These are phyloP conservation scores for Microsporum ferrugineum DNA, from an alignment of 2,329 filamentous ascomycete species.

Conservation along the genomic window DNA sequence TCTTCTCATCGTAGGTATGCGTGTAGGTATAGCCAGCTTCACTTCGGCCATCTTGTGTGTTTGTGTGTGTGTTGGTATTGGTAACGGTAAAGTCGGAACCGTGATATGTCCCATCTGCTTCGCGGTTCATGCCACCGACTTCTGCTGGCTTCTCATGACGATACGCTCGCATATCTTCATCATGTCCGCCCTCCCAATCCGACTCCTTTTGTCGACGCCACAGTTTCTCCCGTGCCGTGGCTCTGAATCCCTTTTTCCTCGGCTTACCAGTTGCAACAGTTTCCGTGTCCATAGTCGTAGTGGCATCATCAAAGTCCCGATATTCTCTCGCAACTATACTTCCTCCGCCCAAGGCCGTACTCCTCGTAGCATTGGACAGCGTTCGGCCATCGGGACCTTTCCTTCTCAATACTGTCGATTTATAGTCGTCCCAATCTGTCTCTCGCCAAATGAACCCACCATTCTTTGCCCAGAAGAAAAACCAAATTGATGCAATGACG, in stretches of 20 bases:
- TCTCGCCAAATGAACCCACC: constrained; percentile 81
- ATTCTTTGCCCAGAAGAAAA: constrained; percentile 97
- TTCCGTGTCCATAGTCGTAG: constrained; percentile 35
- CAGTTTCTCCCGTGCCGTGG: constrained; percentile 37
- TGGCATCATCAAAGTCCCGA: constrained; percentile 50
- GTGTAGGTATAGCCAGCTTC: constrained; percentile 18
- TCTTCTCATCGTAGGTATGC: constrained; percentile 30
- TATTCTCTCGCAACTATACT: constrained; percentile 54
- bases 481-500: constrained; percentile 72
- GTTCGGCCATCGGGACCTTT: constrained; percentile 83
- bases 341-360: constrained; percentile 75
- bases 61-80: constrained; percentile 14
- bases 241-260: constrained; percentile 15
- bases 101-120: constrained; percentile 72
- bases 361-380: constrained; percentile 67
- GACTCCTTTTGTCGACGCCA: constrained; percentile 23
- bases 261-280: constrained; percentile 37
- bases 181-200: constrained; percentile 49
- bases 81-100: constrained; percentile 57
- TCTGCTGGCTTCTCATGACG: constrained; percentile 74
- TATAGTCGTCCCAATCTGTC: constrained; percentile 96
- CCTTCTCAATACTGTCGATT: constrained; percentile 78
- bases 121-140: constrained; percentile 79
- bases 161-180: constrained; percentile 66
- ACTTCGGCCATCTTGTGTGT: constrained; percentile 43